phyloP scores from a whole-genome alignment of 192 early-diverging fungal species.

The Backusella tarrabulga region DNA sequence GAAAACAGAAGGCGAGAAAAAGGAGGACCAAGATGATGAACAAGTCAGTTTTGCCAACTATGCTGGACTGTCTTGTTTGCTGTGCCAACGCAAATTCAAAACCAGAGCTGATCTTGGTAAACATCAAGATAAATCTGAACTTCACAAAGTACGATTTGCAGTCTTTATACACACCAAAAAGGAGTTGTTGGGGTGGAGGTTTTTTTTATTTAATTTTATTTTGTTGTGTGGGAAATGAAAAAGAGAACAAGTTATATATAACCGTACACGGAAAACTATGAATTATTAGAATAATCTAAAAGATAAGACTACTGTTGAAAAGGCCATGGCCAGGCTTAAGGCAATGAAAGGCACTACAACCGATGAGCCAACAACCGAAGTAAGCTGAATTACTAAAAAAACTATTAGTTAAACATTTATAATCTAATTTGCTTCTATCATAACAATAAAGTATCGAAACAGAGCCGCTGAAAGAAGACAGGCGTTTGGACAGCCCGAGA shows the following conservation, averaged over 20 bases:
- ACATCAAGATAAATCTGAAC: conserved; percentile 54
- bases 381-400: neutral
- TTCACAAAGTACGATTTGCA: conserved; percentile 50
- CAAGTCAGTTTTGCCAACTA: neutral
- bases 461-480: conserved; percentile 64
- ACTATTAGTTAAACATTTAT: too few species aligned
- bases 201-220: neutral
- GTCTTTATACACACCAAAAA: neutral
- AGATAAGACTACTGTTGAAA: neutral
- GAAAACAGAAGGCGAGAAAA: neutral
- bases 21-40: neutral
- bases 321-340: neutral
- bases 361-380: conserved; percentile 1
- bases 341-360: neutral
- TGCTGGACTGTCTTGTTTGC: conserved; percentile 40
- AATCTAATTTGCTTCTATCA: neutral
- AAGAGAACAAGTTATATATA: neutral
- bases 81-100: conserved; percentile 63
- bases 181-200: neutral
- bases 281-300: conserved; percentile 9
- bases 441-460: conserved; percentile 47
- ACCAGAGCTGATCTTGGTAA: conserved; percentile 44
- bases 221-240: neutral
- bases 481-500: conserved; percentile 56
- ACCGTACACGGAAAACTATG: neutral